Evolutionary conservation across 2,329 filamentous ascomycete genomes (phyloP).

Genomic region (Paraphoma chrysanthemicola): DNA sequence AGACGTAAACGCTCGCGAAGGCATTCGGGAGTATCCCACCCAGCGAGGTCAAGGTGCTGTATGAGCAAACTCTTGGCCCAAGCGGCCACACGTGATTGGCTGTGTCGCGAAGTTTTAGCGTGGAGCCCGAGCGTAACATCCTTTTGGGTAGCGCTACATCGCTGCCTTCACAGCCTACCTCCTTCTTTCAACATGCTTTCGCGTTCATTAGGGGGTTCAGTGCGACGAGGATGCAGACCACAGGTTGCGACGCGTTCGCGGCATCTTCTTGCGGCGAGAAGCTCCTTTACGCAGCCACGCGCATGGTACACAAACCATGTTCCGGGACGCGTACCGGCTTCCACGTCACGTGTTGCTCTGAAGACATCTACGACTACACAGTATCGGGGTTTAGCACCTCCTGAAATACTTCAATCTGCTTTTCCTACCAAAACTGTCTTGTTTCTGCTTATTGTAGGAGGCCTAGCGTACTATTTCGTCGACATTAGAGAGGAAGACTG

Average conservation of each 20-base stretch:
- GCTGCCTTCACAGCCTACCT: background rate
- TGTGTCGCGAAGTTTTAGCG: background rate
- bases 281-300: slow-evolving; percentile 16
- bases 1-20: background rate
- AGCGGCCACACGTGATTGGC: background rate
- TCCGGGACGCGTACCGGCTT: slow-evolving; percentile 12
- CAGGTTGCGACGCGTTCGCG: slow-evolving; percentile 6
- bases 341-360: slow-evolving; percentile 25
- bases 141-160: background rate
- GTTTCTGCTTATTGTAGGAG: slow-evolving; percentile 28
- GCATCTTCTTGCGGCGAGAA: slow-evolving; percentile 5
- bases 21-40: background rate
- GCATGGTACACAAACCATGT: slow-evolving; percentile 2
- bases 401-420: slow-evolving; percentile 26
- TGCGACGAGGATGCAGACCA: slow-evolving; percentile 1
- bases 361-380: background rate
- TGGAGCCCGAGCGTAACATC: background rate
- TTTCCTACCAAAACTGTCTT: slow-evolving; percentile 44
- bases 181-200: background rate
- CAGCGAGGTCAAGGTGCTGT: too few relatives aligned
- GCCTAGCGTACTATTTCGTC: slow-evolving; percentile 30
- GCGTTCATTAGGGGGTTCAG: background rate
- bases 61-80: too few relatives aligned
- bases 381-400: too few relatives aligned
- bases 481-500: slow-evolving; percentile 27